A percentile compares a stretch with the other conserved stretches of the same genome.
These are phyloP conservation scores for Penicillium vulpinum DNA, from an alignment of 2,329 filamentous ascomycete genomes.

Conservation along the genomic window DNA sequence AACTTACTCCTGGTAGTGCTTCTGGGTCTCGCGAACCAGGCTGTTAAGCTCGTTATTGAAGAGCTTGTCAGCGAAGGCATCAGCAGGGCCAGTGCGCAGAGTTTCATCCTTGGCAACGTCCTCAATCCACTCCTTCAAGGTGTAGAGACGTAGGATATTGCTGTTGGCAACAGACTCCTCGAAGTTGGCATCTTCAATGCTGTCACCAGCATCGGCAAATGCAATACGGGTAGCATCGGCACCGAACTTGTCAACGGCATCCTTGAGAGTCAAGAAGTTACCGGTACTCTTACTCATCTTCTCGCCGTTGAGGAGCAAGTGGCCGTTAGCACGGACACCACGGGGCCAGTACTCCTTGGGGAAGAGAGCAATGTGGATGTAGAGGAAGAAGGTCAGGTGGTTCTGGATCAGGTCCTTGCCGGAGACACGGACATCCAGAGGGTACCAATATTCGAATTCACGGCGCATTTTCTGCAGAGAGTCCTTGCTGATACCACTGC, in stretches of 20 bases:
- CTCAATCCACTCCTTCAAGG: slow-evolving; percentile 87
- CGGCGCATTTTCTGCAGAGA: slow-evolving; percentile 77
- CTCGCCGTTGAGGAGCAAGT: slow-evolving; percentile 90
- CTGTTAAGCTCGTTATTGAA: slow-evolving; percentile 93
- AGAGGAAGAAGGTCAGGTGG: slow-evolving; percentile 94
- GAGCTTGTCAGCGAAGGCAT: slow-evolving; percentile 79
- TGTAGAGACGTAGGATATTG: slow-evolving; percentile 81
- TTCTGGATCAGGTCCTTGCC: slow-evolving; percentile 94
- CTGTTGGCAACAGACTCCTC: slow-evolving; percentile 93
- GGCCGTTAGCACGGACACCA: slow-evolving; percentile 84
- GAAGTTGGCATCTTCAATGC: slow-evolving; percentile 94
- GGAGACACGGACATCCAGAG: slow-evolving; percentile 80
- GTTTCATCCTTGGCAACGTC: slow-evolving; percentile 73
- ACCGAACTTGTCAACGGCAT: slow-evolving; percentile 87
- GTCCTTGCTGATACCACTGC: slow-evolving; percentile 71
- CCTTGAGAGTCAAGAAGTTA: slow-evolving; percentile 90
- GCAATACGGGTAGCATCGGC: slow-evolving; percentile 90
- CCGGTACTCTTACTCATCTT: slow-evolving; percentile 99
- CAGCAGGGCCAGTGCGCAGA: slow-evolving; percentile 73
- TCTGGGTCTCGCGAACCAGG: slow-evolving; percentile 73
- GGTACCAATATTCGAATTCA: slow-evolving; percentile 97
- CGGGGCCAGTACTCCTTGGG: slow-evolving; percentile 83
- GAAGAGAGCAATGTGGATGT: slow-evolving; percentile 90
- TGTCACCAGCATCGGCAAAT: slow-evolving; percentile 90
- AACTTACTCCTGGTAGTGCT: slow-evolving; percentile 70